Conservation (phyloP, 768 basidiomycete species). For the Hygrophorus russula region DNA sequence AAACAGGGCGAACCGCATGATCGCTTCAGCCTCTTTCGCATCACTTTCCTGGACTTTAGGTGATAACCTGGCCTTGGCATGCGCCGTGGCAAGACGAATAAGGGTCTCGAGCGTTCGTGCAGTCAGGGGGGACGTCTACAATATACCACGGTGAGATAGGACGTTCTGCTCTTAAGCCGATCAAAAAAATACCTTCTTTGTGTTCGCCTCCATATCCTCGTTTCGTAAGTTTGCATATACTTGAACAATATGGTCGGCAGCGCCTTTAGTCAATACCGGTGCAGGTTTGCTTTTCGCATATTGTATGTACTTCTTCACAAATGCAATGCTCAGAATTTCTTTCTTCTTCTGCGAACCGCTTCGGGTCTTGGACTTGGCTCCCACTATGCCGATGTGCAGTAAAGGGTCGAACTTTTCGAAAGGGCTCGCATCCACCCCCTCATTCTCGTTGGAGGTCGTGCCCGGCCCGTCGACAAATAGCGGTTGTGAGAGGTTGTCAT, state of each 20-base stretch:
- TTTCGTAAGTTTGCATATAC: slow-evolving; percentile 89
- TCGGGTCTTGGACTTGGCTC: slow-evolving; percentile 40
- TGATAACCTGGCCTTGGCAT: slow-evolving; percentile 91
- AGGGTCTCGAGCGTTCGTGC: slow-evolving; percentile 98
- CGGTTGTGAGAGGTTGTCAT: slow-evolving; percentile 81
- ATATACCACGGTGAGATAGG: slow-evolving; percentile 10
- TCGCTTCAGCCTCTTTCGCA: slow-evolving; percentile 84
- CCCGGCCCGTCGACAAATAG: slow-evolving; percentile 79
- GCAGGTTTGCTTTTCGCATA: slow-evolving; percentile 86
- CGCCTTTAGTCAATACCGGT: slow-evolving; percentile 83
- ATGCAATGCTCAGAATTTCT: slow-evolving; percentile 85
- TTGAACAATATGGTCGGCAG: slow-evolving; percentile 87
- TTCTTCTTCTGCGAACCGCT: slow-evolving; percentile 51
- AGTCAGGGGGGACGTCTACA: slow-evolving; percentile 90
- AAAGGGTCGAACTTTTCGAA: slow-evolving; percentile 97
- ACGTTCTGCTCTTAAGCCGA: background rate
- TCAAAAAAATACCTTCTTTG: slow-evolving; percentile 52
- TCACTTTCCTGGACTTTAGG: slow-evolving; percentile 75
- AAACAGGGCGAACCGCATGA: slow-evolving; percentile 95
- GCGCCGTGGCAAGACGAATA: slow-evolving; percentile 95
- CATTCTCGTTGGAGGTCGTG: slow-evolving; percentile 33
- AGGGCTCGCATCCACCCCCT: slow-evolving; percentile 61
- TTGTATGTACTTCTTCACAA: slow-evolving; percentile 98
- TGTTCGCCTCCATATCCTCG: slow-evolving; percentile 82
- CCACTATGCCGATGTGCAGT: slow-evolving; percentile 72